A percentile compares a stretch with the other conserved stretches of the same genome.
Evolutionary conservation across 495 filamentous ascomycete genomes (phyloP).

Genomic region (Penicillium coffeae): DNA sequence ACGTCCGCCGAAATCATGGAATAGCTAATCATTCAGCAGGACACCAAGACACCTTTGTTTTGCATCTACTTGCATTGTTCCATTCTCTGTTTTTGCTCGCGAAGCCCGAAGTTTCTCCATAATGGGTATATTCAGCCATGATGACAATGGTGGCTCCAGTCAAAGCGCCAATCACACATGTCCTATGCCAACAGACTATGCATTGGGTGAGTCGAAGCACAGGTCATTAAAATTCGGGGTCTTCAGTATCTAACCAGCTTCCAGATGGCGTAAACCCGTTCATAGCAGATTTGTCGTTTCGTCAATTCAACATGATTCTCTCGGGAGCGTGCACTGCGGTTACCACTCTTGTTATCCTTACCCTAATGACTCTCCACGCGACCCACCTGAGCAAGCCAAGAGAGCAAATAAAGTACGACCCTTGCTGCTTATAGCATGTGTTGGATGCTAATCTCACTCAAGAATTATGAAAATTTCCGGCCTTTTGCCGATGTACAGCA

Average conservation of each 20-base stretch:
- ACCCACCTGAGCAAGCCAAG: slow-evolving; percentile 26
- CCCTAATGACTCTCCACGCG: slow-evolving; percentile 21
- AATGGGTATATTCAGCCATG: not conserved
- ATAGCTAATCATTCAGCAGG: no score
- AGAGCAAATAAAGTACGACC: slow-evolving; percentile 28
- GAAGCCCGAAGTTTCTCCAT: no score
- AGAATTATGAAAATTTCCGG: slow-evolving; percentile 27
- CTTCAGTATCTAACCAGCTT: not conserved
- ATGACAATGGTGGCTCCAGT: not conserved
- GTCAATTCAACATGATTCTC: slow-evolving; percentile 25
- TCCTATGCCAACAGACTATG: slow-evolving; percentile 1
- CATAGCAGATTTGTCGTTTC: slow-evolving; percentile 16
- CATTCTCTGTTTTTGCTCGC: no score
- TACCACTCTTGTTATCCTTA: slow-evolving; percentile 16
- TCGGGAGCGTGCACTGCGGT: slow-evolving; percentile 20
- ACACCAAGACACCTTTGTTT: no score
- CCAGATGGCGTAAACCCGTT: slow-evolving; percentile 7
- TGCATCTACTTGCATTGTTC: no score
- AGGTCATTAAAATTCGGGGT: no score
- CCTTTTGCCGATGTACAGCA: slow-evolving; percentile 24
- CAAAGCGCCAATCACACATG: slow-evolving; percentile 1
- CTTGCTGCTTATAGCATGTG: not conserved
- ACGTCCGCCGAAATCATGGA: no score
- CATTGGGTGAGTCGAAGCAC: not conserved
- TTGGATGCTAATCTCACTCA: not conserved